A percentile compares a stretch with the other conserved stretches of the same genome.
Conservation (phyloP, 139 green algal genomes). For the Nannochloris sp. region DNA sequence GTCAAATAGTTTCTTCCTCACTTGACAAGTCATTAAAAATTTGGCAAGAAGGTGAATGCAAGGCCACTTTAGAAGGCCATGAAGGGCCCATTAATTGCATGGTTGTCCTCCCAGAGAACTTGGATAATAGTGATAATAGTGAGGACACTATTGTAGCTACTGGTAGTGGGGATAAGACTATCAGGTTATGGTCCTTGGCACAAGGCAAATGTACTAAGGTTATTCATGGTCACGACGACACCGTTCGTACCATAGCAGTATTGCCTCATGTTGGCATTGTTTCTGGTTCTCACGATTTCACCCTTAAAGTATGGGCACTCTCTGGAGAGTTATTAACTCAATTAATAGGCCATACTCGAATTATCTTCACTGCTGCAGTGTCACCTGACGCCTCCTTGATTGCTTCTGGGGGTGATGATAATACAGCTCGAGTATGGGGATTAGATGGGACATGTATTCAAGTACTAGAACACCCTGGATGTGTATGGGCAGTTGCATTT, state of each 20-base stretch:
- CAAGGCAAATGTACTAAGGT: conserved; percentile 46
- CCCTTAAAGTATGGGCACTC: conserved; percentile 52
- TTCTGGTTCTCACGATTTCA: conserved; percentile 87
- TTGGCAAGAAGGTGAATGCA: conserved; percentile 53
- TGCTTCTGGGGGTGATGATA: conserved; percentile 82
- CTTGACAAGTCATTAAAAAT: conserved; percentile 76
- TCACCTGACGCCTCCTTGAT: conserved; percentile 26
- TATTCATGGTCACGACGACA: conserved; percentile 72
- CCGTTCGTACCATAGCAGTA: conserved; percentile 65
- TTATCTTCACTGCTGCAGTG: conserved; percentile 72
- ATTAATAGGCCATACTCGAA: conserved; percentile 75
- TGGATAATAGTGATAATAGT: too few species aligned
- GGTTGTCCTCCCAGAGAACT: conserved; percentile 45
- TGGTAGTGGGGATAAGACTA: conserved; percentile 64
- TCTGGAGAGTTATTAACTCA: conserved; percentile 45
- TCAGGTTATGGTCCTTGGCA: conserved; percentile 34
- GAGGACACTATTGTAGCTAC: conserved; percentile 57
- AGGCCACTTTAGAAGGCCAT: conserved; percentile 58
- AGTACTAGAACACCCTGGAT: conserved; percentile 72
- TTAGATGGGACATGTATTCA: conserved; percentile 45
- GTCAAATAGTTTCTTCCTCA: conserved; percentile 66
- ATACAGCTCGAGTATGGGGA: conserved; percentile 68
- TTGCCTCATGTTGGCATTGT: conserved; percentile 74
- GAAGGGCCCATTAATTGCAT: conserved; percentile 69
- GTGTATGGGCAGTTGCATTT: conserved; percentile 84